Conservation (phyloP, 331 rosid species). For the Malus hybrid region DNA sequence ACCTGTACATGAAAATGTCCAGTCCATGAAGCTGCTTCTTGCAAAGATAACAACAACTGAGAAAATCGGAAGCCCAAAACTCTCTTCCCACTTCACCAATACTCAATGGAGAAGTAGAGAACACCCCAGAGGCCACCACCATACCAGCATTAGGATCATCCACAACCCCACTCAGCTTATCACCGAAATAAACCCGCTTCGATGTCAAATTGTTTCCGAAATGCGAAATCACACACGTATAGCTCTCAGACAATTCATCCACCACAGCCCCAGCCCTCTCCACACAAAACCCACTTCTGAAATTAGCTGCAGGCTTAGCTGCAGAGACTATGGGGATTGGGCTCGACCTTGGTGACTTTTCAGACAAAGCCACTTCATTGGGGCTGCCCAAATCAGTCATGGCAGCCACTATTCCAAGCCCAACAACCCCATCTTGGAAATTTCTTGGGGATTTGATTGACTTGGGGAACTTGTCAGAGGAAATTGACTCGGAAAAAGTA, state of each 20-base stretch:
- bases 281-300: slow-evolving; percentile 24
- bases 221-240: slow-evolving; percentile 53
- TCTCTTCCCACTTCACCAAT: slow-evolving; percentile 23
- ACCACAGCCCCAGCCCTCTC: slow-evolving; percentile 24
- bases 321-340: slow-evolving; percentile 55
- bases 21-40: slow-evolving; percentile 46
- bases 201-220: slow-evolving; percentile 22
- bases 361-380: slow-evolving; percentile 4
- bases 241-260: slow-evolving; percentile 50
- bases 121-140: slow-evolving; percentile 31
- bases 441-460: slow-evolving; percentile 33
- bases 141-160: not conserved
- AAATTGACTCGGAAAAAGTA: slow-evolving; percentile 32
- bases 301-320: slow-evolving; percentile 52
- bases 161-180: slow-evolving; percentile 17
- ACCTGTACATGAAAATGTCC: slow-evolving; percentile 73
- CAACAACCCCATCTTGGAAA: slow-evolving; percentile 47
- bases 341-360: slow-evolving; percentile 32
- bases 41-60: slow-evolving; percentile 47
- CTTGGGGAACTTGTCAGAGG: slow-evolving; percentile 10
- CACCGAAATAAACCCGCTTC: slow-evolving; percentile 39
- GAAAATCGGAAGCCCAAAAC: slow-evolving; percentile 35
- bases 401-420: slow-evolving; percentile 62
- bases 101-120: slow-evolving; percentile 48
- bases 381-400: slow-evolving; percentile 30